Evolutionary conservation across 2,329 filamentous ascomycete species (phyloP).

Genomic region (Cyanodermella asteris): DNA sequence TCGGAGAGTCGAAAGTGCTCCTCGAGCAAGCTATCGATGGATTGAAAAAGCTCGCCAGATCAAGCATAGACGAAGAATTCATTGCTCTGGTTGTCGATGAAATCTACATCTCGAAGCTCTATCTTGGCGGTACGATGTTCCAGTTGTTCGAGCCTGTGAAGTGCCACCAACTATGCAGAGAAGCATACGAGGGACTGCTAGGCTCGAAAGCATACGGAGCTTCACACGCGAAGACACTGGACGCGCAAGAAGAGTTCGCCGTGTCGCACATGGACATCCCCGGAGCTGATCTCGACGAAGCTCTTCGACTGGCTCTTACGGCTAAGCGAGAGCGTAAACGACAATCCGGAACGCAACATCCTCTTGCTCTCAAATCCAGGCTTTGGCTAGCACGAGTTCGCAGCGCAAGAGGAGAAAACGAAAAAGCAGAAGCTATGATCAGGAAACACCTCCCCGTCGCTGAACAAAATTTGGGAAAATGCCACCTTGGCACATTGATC

Average conservation of each 20-base stretch:
- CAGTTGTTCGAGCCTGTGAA: too few species aligned
- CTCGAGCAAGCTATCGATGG: slow-evolving; percentile 9
- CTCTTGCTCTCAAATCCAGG: slow-evolving; percentile 4
- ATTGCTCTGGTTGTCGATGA: too few species aligned
- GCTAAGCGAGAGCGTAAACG: slow-evolving; percentile 3
- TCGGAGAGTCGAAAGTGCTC: slow-evolving; percentile 8
- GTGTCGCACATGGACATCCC: slow-evolving; percentile 8
- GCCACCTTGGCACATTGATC: slow-evolving; percentile 5
- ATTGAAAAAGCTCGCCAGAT: slow-evolving; percentile 5
- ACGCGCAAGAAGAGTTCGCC: slow-evolving; percentile 11
- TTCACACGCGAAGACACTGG: slow-evolving; percentile 9
- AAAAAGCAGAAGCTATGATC: slow-evolving; percentile 5
- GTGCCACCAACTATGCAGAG: slow-evolving; percentile 5
- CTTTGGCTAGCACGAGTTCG: slow-evolving; percentile 5
- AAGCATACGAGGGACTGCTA: slow-evolving; percentile 5
- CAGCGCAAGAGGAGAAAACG: slow-evolving; percentile 1
- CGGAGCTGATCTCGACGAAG: slow-evolving; percentile 1
- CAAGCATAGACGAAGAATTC: too few species aligned
- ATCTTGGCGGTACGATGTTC: too few species aligned
- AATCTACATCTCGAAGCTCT: too few species aligned
- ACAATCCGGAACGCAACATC: slow-evolving; percentile 7
- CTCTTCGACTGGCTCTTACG: slow-evolving; percentile 2
- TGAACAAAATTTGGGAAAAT: slow-evolving; percentile 5
- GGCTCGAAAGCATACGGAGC: too few species aligned
- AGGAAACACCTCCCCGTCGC: slow-evolving; percentile 4